Percentiles rank a stretch among this genome's conserved stretches.
Evolutionary conservation across 2,329 filamentous ascomycete genomes (phyloP).

Genomic region (Samsoniella hepiali): DNA sequence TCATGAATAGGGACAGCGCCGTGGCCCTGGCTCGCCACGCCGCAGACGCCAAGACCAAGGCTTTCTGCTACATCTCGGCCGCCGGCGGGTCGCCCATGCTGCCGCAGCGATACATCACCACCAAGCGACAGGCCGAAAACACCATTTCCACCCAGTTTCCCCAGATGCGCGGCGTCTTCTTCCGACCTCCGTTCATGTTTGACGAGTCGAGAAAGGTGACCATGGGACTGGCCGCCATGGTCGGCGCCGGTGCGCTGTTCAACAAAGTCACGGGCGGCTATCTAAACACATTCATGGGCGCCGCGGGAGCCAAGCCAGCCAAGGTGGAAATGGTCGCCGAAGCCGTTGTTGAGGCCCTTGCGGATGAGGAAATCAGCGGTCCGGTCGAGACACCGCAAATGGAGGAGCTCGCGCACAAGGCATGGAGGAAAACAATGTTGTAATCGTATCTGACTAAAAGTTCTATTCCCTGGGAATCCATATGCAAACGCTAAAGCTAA

Average conservation of each 20-base stretch:
- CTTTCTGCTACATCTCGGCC: slow-evolving; percentile 87
- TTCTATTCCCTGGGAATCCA: slow-evolving; percentile 2
- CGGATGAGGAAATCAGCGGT: slow-evolving; percentile 68
- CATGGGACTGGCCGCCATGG: slow-evolving; percentile 76
- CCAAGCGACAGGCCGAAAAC: slow-evolving; percentile 86
- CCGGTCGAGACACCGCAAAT: slow-evolving; percentile 77
- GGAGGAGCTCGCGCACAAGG: slow-evolving; percentile 73
- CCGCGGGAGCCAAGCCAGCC: slow-evolving; percentile 79
- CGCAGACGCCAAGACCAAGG: slow-evolving; percentile 57
- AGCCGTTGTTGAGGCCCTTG: slow-evolving; percentile 82
- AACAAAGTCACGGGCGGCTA: slow-evolving; percentile 75
- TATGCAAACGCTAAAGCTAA: slow-evolving; percentile 27
- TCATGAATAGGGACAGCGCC: slow-evolving; percentile 92
- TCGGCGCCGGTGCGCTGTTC: slow-evolving; percentile 69
- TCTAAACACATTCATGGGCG: slow-evolving; percentile 73
- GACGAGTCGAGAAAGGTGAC: slow-evolving; percentile 79
- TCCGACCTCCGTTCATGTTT: slow-evolving; percentile 86
- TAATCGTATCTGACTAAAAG: slow-evolving; percentile 39
- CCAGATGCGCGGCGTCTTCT: slow-evolving; percentile 72
- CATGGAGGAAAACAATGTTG: slow-evolving; percentile 89
- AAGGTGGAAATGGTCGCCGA: slow-evolving; percentile 85
- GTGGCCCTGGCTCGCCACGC: slow-evolving; percentile 79
- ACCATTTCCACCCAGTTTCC: slow-evolving; percentile 71
- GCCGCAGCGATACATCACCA: slow-evolving; percentile 80
- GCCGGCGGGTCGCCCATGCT: slow-evolving; percentile 81